These are phyloP conservation scores for Hypoxylon cercidicola DNA, from an alignment of 495 filamentous ascomycete species.

Conservation along the genomic window DNA sequence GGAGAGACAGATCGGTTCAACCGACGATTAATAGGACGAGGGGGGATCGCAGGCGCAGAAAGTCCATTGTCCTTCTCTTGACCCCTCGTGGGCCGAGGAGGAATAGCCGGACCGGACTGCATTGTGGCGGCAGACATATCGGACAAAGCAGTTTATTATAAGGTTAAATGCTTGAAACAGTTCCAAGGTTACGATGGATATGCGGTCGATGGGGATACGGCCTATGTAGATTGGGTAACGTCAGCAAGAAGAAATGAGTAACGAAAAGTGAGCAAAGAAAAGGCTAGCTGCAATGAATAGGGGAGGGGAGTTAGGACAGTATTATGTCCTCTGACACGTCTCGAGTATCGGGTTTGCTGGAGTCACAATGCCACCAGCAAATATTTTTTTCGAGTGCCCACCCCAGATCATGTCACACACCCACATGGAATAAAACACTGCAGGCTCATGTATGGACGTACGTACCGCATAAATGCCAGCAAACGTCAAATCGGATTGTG, in stretches of 20 bases:
- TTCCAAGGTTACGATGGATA: slow-evolving; percentile 27
- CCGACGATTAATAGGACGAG: slow-evolving; percentile 72
- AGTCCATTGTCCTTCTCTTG: slow-evolving; percentile 51
- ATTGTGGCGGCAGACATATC: slow-evolving; percentile 60
- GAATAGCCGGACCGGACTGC: slow-evolving; percentile 67
- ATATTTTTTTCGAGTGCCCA: slow-evolving; percentile 16
- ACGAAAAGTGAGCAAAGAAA: background rate
- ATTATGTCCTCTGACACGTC: background rate
- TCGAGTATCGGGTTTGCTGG: background rate
- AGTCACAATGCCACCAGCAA: slow-evolving; percentile 2
- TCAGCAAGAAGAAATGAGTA: slow-evolving; percentile 21
- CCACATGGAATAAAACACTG: slow-evolving; percentile 4
- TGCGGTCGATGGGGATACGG: slow-evolving; percentile 25
- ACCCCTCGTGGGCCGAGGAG: slow-evolving; percentile 69
- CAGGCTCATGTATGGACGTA: slow-evolving; percentile 19
- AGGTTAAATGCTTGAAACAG: slow-evolving; percentile 41
- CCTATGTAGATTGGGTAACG: slow-evolving; percentile 22
- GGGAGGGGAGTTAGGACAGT: background rate
- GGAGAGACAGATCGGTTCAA: slow-evolving; percentile 83
- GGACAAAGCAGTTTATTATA: slow-evolving; percentile 32
- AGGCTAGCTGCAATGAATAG: background rate
- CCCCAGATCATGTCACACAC: background rate
- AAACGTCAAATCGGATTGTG: slow-evolving; percentile 8
- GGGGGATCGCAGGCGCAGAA: slow-evolving; percentile 68
- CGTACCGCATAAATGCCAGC: slow-evolving; percentile 41